phyloP scores from a whole-genome alignment of 805 yeast species.

The Wickerhamiella spandovensis region DNA sequence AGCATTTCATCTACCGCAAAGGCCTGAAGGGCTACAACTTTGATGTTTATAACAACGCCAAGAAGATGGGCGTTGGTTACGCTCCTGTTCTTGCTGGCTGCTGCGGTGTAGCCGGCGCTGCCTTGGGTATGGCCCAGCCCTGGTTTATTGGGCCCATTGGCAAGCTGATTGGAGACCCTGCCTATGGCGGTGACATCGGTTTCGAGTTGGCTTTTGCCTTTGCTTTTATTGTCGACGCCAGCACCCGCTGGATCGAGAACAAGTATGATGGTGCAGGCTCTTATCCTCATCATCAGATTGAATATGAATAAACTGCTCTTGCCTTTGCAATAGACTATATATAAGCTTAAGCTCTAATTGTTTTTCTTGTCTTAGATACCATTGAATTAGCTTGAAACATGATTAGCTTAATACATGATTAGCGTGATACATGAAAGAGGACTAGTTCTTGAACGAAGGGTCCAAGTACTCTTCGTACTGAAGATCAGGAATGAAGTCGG shows the following conservation, averaged over 20 bases:
- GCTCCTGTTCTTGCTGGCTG: slow-evolving; percentile 72
- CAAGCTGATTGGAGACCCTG: slow-evolving; percentile 36
- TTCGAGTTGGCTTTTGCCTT: slow-evolving; percentile 63
- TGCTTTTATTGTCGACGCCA: slow-evolving; percentile 37
- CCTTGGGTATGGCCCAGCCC: slow-evolving; percentile 72
- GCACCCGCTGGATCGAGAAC: slow-evolving; percentile 17
- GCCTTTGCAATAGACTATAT: background rate
- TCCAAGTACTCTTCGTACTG: slow-evolving; percentile 11
- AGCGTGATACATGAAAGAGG: background rate
- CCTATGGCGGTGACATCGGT: slow-evolving; percentile 72
- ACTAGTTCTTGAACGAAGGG: slow-evolving; percentile 10
- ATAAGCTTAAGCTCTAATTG: background rate
- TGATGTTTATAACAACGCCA: slow-evolving; percentile 43
- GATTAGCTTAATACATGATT: background rate
- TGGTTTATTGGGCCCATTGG: slow-evolving; percentile 74
- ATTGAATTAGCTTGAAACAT: too few relatives aligned
- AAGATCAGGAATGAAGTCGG: slow-evolving; percentile 36
- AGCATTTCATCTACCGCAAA: slow-evolving; percentile 67
- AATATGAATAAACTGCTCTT: background rate
- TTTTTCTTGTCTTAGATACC: too few relatives aligned
- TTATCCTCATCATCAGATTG: background rate
- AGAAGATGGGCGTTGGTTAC: slow-evolving; percentile 54
- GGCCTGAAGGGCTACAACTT: slow-evolving; percentile 51
- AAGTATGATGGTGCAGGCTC: slow-evolving; percentile 6
- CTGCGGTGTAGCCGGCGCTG: slow-evolving; percentile 77